phyloP scores from a whole-genome alignment of 495 filamentous ascomycete species.

The Tuber aestivum region DNA sequence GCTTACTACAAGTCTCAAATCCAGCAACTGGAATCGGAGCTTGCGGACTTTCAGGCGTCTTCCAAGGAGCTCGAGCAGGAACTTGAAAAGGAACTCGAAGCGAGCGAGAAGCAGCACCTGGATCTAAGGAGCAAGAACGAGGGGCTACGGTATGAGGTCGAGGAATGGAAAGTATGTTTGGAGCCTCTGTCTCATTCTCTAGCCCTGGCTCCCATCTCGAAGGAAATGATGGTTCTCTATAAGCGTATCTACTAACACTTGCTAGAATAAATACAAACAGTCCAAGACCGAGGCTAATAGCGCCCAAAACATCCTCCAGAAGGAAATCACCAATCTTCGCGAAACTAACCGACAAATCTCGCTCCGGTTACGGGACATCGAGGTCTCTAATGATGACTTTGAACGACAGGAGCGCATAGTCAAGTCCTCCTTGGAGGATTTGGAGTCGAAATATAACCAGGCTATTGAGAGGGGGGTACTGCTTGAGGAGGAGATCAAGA shows the following conservation, averaged over 20 bases:
- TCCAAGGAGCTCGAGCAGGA: conserved; percentile 91
- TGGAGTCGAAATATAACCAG: conserved; percentile 94
- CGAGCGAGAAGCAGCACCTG: conserved; percentile 86
- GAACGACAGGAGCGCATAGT: conserved; percentile 92
- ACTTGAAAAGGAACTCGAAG: conserved; percentile 92
- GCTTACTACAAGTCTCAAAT: conserved; percentile 95
- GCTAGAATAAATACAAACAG: conserved; percentile 90
- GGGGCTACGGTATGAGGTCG: conserved; percentile 74
- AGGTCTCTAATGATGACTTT: conserved; percentile 97
- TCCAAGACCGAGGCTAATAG: conserved; percentile 76
- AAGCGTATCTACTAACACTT: conserved; percentile 6
- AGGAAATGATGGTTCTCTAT: not conserved
- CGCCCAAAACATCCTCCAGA: conserved; percentile 82
- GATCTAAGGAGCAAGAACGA: conserved; percentile 81
- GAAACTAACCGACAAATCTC: conserved; percentile 76
- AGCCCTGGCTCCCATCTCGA: not conserved
- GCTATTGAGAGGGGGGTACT: conserved; percentile 86
- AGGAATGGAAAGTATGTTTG: conserved; percentile 88
- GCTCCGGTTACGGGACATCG: conserved; percentile 81
- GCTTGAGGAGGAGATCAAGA: conserved; percentile 88
- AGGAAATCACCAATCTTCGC: conserved; percentile 86
- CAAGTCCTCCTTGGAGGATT: conserved; percentile 86
- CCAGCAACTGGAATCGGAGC: conserved; percentile 81
- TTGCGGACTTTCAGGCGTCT: conserved; percentile 88
- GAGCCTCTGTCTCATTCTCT: not conserved